These are phyloP conservation scores for Fusarium domesticum DNA, from an alignment of 2,329 filamentous ascomycete species.

Conservation along the genomic window DNA sequence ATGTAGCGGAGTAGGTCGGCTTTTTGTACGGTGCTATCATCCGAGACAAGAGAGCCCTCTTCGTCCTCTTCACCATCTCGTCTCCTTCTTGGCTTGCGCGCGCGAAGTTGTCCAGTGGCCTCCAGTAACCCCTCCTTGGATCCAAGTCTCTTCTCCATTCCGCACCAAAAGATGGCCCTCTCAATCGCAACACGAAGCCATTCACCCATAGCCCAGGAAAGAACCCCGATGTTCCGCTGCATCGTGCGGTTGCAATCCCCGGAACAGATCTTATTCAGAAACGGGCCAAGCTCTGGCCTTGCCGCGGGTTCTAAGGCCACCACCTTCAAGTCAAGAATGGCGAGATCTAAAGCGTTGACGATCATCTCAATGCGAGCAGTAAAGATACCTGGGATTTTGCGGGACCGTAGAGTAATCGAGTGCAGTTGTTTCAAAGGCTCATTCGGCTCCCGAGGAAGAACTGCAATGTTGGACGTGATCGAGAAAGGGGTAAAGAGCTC, in stretches of 20 bases:
- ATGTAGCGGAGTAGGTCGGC: conserved; percentile 53
- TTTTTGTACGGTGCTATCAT: conserved; percentile 11
- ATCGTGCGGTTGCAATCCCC: conserved; percentile 43
- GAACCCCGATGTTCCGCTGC: conserved; percentile 55
- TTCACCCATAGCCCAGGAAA: conserved; percentile 66
- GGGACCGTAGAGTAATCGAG: conserved; percentile 49
- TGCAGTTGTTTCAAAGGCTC: conserved; percentile 51
- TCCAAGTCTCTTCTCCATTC: conserved; percentile 47
- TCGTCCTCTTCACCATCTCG: conserved; percentile 25
- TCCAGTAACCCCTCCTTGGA: conserved; percentile 30
- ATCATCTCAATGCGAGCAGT: conserved; percentile 55
- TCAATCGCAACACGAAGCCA: conserved; percentile 62
- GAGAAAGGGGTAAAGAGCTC: conserved; percentile 67
- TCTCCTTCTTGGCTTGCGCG: conserved; percentile 23
- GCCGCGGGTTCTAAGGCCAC: conserved; percentile 56
- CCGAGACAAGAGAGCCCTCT: conserved; percentile 9
- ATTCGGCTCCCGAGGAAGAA: conserved; percentile 38
- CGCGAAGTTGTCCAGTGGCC: conserved; percentile 23
- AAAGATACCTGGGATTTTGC: conserved; percentile 50
- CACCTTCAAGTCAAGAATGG: conserved; percentile 53
- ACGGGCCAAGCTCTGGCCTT: conserved; percentile 54
- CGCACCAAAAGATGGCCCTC: conserved; percentile 62
- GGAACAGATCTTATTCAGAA: conserved; percentile 44
- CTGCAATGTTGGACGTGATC: conserved; percentile 53
- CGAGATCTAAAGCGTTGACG: conserved; percentile 52